Evolutionary conservation across 2,329 filamentous ascomycete genomes (phyloP), one percentile per base, ranked within the genome.

Genomic region (Herpotrichia juniperi): DNA sequence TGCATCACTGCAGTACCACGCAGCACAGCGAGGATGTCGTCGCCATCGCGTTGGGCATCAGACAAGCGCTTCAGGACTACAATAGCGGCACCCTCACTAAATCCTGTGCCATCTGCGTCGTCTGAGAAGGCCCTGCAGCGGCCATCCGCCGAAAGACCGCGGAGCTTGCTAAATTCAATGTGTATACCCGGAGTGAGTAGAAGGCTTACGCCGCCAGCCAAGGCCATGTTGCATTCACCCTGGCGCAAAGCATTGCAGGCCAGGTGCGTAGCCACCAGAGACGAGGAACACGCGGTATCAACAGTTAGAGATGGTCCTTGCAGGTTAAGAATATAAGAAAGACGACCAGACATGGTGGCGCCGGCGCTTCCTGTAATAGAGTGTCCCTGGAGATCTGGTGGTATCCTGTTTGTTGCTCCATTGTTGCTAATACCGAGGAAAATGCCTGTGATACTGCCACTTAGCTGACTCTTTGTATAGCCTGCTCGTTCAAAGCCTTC

Each of bases 91-190:
- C 84, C 86, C 58, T 88, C 51, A 0, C 85, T 86, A 17, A 85
- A 77, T 0, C 80, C 84, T 61, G 88, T 89, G 0, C 87, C 87
- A 50, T 83, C 81, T 14, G 83, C 86, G 4, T 6, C 2, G 1
- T 21, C 4, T 45, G 62, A 57, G 56, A 60, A 74, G 57, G 67
- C 69, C 1, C 26, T n/a, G 2, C 30, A 55, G 4, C 49, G 49
- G 1, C 68, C 61, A 16, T 59, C 57, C 4, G 64, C 58, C 1
- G 57, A 67, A 10, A 72, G 50, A 58, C 70, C 64, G 4, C 59
- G 50, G 14, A 71, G 45, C 24, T 64, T 63, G 26, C 49, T 60
- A 30, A 67, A 61, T 1, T 45, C 39, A 21, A 73, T 64, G 46
- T 60, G 67, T 24, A 46, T 53, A 19, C 16, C 49, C 1, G 49